Conservation (phyloP, 257 asterid genomes). For the Osmanthus fragrans region DNA sequence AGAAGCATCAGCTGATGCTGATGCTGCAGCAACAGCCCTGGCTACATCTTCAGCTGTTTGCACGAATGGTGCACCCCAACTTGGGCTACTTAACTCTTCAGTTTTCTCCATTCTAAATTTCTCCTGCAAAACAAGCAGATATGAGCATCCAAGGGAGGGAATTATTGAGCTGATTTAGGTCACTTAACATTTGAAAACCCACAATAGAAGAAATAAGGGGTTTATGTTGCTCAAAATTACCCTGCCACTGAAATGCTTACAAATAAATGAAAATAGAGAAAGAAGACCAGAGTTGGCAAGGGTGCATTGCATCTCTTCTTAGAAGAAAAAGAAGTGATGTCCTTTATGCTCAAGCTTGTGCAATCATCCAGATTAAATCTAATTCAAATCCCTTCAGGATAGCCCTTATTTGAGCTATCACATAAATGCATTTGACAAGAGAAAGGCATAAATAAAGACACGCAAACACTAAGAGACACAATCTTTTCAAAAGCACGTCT, state of each 20-base stretch:
- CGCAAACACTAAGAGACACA: background rate
- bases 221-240: too few species aligned
- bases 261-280: background rate
- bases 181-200: conserved; percentile 1
- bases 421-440: background rate
- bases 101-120: conserved; percentile 58
- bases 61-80: conserved; percentile 80
- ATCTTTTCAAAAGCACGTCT: too few species aligned
- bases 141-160: background rate
- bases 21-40: conserved; percentile 92
- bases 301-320: too few species aligned
- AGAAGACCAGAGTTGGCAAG: background rate
- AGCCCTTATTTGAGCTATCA: background rate
- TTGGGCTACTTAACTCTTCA: conserved; percentile 73
- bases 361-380: background rate
- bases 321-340: background rate
- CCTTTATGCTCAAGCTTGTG: conserved; percentile 4
- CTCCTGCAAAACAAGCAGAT: conserved; percentile 32
- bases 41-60: conserved; percentile 97
- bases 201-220: background rate
- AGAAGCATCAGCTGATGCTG: conserved; percentile 51
- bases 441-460: background rate
- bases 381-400: background rate
- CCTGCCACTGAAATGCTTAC: background rate
- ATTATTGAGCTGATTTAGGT: too few species aligned